Base-by-base conservation (phyloP, 2,329 filamentous ascomycete genomes). In the Colletotrichum sp. region DNA sequence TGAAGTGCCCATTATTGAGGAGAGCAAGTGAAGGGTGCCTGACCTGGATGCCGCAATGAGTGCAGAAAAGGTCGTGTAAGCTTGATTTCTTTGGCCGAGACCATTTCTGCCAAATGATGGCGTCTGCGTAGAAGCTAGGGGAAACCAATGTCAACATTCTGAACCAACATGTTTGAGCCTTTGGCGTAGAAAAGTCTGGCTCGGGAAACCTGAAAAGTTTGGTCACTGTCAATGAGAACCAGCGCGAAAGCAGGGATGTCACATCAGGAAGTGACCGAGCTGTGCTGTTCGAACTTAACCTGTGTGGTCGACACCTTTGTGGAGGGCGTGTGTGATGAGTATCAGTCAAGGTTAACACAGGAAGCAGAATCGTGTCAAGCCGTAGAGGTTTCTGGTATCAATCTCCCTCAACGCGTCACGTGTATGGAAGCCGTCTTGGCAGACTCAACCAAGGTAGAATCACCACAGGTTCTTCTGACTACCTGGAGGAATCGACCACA, bases 181-280 rank as follows among this genome's bases (percentile, higher is more conserved):
- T 3, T n/a, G 2, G 9, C 4, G 9, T 3, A 48, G 39, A n/a
- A n/a, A 48, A 3, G 0, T 12, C 8, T 1, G 2, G 8, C 8
- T 43, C 1, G 16, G 39, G 5, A 48, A 48, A n/a, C 18, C 18
- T 12, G 36, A 18, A 18, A 43, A 10, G 0, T 43, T 43, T 5
- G 16, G 36, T 18, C 18, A 48, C 39, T n/a, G 39, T 10, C 39
- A n/a, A n/a, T 48, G 36, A 18, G 8, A 43, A 43, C 36, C 18
- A 48, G 18, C 9, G 18, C 39, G 18, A 43, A 43, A 43, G 39
- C 39, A 43, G 9, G 18, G 16, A 2, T 0, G 18, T 1, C 16
- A 48, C 9, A n/a, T 48, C 18, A 4, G 39, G 16, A n/a, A n/a
- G 39, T n/a, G 18, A n/a, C 9, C 18, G 39, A 18, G 8, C 36